A percentile compares a stretch with the other conserved stretches of the same genome.
Conservation (phyloP, 169 alveolate genomes). For the Eimeria tenella region DNA sequence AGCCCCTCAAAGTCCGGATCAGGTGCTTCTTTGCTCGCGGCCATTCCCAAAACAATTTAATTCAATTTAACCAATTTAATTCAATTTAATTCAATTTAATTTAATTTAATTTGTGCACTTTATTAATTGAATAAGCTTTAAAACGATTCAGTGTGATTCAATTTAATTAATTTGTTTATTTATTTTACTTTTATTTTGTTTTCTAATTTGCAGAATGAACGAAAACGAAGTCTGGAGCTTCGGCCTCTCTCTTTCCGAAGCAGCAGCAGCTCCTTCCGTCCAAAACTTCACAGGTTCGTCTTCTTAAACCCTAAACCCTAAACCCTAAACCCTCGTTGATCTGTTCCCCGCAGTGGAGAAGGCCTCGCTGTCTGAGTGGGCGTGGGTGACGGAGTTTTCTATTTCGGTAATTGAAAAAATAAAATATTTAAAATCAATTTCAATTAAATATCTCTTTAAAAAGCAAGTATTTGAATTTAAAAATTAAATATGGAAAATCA, state of each 20-base stretch:
- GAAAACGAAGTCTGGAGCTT: constrained; percentile 58
- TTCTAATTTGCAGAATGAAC: not conserved
- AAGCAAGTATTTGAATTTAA: too few relatives aligned
- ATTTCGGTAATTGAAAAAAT: not conserved
- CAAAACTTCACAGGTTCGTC: constrained; percentile 42
- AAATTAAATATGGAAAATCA: not conserved
- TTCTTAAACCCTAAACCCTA: not conserved
- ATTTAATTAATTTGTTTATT: constrained; percentile 7
- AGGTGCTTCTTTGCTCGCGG: constrained; percentile 26
- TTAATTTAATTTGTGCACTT: not conserved
- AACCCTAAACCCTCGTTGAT: too few relatives aligned
- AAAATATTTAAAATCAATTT: not conserved
- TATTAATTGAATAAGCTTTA: not conserved
- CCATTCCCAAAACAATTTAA: too few relatives aligned
- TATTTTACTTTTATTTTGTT: not conserved
- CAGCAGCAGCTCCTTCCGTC: not conserved
- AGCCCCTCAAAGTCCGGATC: not conserved
- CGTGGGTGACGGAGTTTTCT: constrained; percentile 62
- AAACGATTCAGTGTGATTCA: not conserved
- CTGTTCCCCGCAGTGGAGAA: not conserved
- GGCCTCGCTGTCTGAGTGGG: not conserved
- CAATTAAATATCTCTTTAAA: too few relatives aligned
- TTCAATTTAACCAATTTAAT: too few relatives aligned
- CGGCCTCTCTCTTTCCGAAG: not conserved
- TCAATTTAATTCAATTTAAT: too few relatives aligned